Conservation (phyloP, 148 eudicot genomes). For the Silene uniflora region DNA sequence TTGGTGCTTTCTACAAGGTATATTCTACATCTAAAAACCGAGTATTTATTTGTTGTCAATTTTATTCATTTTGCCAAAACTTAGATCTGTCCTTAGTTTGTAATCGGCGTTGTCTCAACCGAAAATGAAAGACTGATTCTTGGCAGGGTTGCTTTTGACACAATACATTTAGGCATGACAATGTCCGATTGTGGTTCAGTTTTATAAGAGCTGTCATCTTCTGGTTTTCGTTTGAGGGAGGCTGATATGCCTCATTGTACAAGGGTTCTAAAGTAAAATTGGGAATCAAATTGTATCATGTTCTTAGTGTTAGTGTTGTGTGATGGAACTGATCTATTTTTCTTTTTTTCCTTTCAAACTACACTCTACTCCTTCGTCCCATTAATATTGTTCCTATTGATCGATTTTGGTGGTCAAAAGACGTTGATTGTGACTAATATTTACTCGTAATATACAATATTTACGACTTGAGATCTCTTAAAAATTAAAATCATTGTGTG, state of each 20-base stretch:
- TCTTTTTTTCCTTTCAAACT: background rate
- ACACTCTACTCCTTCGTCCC: too few species aligned
- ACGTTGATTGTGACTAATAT: too few species aligned
- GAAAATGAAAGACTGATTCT: background rate
- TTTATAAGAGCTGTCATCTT: background rate
- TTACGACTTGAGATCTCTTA: conserved; percentile 1
- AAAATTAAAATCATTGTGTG: background rate
- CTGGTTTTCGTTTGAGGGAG: background rate
- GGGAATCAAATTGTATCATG: background rate
- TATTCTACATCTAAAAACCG: conserved; percentile 6
- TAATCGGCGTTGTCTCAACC: background rate
- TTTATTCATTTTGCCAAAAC: background rate
- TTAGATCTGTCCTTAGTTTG: background rate
- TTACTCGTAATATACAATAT: background rate
- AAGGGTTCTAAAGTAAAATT: background rate
- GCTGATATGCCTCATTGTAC: background rate
- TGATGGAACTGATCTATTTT: background rate
- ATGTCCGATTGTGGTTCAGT: background rate
- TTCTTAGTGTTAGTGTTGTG: background rate
- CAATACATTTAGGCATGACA: background rate
- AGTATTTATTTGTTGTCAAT: background rate
- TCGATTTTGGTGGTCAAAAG: too few species aligned
- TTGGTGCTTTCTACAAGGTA: conserved; percentile 95
- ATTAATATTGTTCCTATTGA: too few species aligned
- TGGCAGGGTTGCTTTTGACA: background rate